Conservation (phyloP, 768 basidiomycete genomes). For the Austroboletus eburneus region DNA sequence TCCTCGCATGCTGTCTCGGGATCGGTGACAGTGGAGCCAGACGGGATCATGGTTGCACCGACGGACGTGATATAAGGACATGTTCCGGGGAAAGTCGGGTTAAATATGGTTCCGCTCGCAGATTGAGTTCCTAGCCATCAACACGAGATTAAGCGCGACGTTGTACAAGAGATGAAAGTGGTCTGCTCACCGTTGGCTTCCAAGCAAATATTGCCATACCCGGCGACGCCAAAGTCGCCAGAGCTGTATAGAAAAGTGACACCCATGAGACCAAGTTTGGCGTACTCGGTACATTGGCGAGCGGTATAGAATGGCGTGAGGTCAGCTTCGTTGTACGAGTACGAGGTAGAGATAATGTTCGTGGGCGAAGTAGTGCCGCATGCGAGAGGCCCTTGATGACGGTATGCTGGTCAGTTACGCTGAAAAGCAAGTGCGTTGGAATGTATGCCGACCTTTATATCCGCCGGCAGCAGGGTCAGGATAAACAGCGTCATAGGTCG, state of each 20-base stretch:
- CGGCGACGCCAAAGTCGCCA: constrained; percentile 45
- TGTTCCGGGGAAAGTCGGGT: constrained; percentile 39
- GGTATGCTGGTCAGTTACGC: not conserved
- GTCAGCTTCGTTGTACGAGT: constrained; percentile 35
- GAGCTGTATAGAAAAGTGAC: constrained; percentile 41
- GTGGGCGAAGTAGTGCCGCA: constrained; percentile 36
- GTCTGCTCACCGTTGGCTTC: constrained; percentile 22
- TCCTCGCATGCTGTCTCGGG: constrained; percentile 30
- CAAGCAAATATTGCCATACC: constrained; percentile 30
- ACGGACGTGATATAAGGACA: constrained; percentile 46
- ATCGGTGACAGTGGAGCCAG: constrained; percentile 26
- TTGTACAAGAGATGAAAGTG: not conserved
- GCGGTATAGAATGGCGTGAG: constrained; percentile 33
- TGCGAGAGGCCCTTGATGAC: constrained; percentile 25
- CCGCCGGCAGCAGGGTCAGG: constrained; percentile 24
- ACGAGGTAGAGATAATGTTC: constrained; percentile 41
- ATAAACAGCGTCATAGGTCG: constrained; percentile 23
- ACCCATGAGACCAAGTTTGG: constrained; percentile 41
- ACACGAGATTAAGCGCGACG: not conserved
- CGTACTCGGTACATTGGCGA: constrained; percentile 45
- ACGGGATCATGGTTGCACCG: constrained; percentile 45
- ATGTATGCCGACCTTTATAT: constrained; percentile 13
- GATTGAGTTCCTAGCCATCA: constrained; percentile 24
- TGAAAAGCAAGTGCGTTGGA: not conserved
- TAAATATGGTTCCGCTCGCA: constrained; percentile 31